Percentiles rank a stretch among this genome's conserved stretches.
These are phyloP conservation scores for Neurospora sp. DNA, from an alignment of 495 filamentous ascomycete genomes.

Conservation along the genomic window DNA sequence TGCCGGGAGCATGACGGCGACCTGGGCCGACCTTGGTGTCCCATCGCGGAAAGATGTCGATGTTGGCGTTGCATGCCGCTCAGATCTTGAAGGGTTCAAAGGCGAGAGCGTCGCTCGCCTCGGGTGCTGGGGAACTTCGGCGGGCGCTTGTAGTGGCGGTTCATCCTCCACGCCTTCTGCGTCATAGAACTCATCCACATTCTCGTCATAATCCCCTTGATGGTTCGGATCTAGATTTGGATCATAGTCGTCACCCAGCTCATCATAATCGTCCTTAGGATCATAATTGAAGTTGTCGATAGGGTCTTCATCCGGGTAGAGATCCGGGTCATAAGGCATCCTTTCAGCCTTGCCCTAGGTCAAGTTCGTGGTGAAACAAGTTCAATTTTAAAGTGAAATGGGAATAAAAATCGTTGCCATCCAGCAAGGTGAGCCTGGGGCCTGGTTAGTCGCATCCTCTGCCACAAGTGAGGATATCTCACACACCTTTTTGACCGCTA, in stretches of 20 bases:
- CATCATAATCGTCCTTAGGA: background rate
- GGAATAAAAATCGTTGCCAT: background rate
- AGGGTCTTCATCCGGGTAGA: background rate
- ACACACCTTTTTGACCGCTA: background rate
- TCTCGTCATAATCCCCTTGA: background rate
- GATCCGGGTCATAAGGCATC: conserved; percentile 13
- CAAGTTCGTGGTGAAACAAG: background rate
- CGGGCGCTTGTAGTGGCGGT: background rate
- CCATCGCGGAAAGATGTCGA: background rate
- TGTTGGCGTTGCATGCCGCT: background rate
- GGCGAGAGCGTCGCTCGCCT: background rate
- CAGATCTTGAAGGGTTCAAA: background rate
- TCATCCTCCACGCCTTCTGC: background rate
- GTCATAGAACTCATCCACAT: background rate
- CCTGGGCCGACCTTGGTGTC: background rate
- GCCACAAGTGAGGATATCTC: background rate
- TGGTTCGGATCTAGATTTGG: background rate
- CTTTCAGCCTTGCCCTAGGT: background rate
- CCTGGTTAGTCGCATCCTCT: background rate
- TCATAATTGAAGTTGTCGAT: background rate
- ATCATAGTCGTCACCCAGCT: background rate
- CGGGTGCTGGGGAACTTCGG: background rate
- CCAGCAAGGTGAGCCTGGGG: background rate
- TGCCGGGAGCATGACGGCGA: conserved; percentile 3
- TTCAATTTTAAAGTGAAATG: background rate